These are phyloP conservation scores for Albugo laibachii DNA, from an alignment of 352 stramenopile species.

Conservation along the genomic window DNA sequence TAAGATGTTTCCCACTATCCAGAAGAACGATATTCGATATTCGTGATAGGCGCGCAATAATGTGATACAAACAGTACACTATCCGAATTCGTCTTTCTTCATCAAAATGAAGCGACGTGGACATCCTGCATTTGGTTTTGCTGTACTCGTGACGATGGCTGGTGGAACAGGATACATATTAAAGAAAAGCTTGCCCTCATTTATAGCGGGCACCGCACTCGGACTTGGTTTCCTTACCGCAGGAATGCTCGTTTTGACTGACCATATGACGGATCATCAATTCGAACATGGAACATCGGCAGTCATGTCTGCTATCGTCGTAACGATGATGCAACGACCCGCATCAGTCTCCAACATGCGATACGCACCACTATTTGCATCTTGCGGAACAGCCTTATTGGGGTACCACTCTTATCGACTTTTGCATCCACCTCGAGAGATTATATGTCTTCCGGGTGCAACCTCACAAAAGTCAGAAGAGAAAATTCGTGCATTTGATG, in stretches of 20 bases:
- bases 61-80: too few species aligned
- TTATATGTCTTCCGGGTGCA: too few species aligned
- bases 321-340: slow-evolving; percentile 28
- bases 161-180: slow-evolving; percentile 37
- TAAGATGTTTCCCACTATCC: too few species aligned
- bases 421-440: slow-evolving; percentile 17
- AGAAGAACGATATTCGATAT: too few species aligned
- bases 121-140: slow-evolving; percentile 57
- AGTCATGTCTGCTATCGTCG: slow-evolving; percentile 46
- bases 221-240: slow-evolving; percentile 46
- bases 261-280: slow-evolving; percentile 47
- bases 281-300: slow-evolving; percentile 49
- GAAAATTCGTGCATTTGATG: too few species aligned
- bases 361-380: slow-evolving; percentile 22
- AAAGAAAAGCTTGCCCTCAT: slow-evolving; percentile 38
- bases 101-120: too few species aligned
- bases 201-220: slow-evolving; percentile 37
- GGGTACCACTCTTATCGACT: slow-evolving; percentile 64
- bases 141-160: slow-evolving; percentile 33
- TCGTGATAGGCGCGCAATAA: too few species aligned
- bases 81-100: too few species aligned
- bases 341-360: slow-evolving; percentile 24
- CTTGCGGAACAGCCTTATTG: slow-evolving; percentile 21
- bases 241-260: slow-evolving; percentile 37
- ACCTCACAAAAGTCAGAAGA: too few species aligned